These are phyloP conservation scores for Elsinoe arachidis DNA, from an alignment of 2,329 filamentous ascomycete species.

Conservation along the genomic window DNA sequence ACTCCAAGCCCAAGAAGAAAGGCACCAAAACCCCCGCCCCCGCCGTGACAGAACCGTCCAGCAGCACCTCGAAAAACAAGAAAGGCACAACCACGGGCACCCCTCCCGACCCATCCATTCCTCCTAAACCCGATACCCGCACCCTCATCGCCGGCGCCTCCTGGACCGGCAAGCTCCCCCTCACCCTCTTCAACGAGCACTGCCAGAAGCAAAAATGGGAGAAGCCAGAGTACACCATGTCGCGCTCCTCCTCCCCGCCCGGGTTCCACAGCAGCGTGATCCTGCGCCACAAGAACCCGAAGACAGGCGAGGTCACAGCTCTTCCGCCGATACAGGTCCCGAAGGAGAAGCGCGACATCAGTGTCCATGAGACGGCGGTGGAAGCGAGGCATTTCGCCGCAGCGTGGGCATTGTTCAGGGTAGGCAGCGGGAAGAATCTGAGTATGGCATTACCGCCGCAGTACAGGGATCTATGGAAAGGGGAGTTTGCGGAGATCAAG, in stretches of 20 bases:
- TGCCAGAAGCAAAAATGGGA: slow-evolving; percentile 96
- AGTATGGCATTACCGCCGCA: slow-evolving; percentile 89
- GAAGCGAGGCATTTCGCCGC: slow-evolving; percentile 92
- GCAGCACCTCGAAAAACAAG: slow-evolving; percentile 23
- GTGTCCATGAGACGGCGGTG: slow-evolving; percentile 66
- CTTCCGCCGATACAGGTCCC: slow-evolving; percentile 79
- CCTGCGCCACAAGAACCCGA: slow-evolving; percentile 62
- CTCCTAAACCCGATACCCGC: slow-evolving; percentile 53
- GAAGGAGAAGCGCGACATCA: slow-evolving; percentile 58
- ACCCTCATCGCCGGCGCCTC: slow-evolving; percentile 88
- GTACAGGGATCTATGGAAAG: slow-evolving; percentile 84
- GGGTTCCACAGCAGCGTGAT: slow-evolving; percentile 64
- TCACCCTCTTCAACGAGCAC: slow-evolving; percentile 87
- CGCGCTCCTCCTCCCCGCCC: slow-evolving; percentile 20
- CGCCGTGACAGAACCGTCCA: slow-evolving; percentile 14
- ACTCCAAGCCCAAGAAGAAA: slow-evolving; percentile 38
- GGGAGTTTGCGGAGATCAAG: slow-evolving; percentile 74
- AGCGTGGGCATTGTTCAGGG: slow-evolving; percentile 80
- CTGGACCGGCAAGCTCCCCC: slow-evolving; percentile 94
- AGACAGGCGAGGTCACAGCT: slow-evolving; percentile 67
- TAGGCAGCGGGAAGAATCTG: slow-evolving; percentile 92
- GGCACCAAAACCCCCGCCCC: slow-evolving; percentile 11
- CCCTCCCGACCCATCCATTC: slow-evolving; percentile 28
- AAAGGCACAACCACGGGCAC: slow-evolving; percentile 18
- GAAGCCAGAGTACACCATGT: slow-evolving; percentile 79